These are phyloP conservation scores for Lasiosphaeria hispida DNA, from an alignment of 495 filamentous ascomycete genomes.

Conservation along the genomic window DNA sequence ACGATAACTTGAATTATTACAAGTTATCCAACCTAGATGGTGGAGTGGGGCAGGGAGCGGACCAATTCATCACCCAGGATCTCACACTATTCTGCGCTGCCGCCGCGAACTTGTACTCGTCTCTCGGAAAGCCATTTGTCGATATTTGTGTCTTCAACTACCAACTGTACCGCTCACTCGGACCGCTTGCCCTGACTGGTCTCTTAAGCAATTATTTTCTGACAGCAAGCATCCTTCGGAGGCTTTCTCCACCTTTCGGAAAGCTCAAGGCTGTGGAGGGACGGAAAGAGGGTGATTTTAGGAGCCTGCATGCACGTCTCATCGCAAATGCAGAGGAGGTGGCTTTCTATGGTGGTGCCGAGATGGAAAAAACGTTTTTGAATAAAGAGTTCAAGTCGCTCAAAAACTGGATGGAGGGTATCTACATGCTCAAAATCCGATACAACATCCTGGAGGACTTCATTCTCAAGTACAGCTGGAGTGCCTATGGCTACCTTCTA, in stretches of 20 bases:
- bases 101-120: constrained; percentile 92
- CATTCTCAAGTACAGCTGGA: constrained; percentile 97
- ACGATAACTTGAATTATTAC: constrained; percentile 92
- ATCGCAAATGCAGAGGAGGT: constrained; percentile 98
- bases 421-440: constrained; percentile 91
- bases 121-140: constrained; percentile 91
- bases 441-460: constrained; percentile 99
- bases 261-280: constrained; percentile 95
- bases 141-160: constrained; percentile 97
- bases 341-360: constrained; percentile 95
- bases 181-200: constrained; percentile 81
- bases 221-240: constrained; percentile 82
- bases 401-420: constrained; percentile 92
- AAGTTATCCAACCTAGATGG: constrained; percentile 93
- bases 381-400: constrained; percentile 87
- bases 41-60: constrained; percentile 83
- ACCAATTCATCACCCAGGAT: constrained; percentile 98
- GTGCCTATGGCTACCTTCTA: constrained; percentile 90
- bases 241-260: constrained; percentile 89
- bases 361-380: constrained; percentile 87
- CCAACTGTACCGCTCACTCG: constrained; percentile 88
- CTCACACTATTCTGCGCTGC: constrained; percentile 90
- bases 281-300: constrained; percentile 89
- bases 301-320: constrained; percentile 81
- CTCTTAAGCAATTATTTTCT: constrained; percentile 89